Evolutionary conservation across 768 basidiomycete genomes (phyloP).

Genomic region (Mrakia blollopis): DNA sequence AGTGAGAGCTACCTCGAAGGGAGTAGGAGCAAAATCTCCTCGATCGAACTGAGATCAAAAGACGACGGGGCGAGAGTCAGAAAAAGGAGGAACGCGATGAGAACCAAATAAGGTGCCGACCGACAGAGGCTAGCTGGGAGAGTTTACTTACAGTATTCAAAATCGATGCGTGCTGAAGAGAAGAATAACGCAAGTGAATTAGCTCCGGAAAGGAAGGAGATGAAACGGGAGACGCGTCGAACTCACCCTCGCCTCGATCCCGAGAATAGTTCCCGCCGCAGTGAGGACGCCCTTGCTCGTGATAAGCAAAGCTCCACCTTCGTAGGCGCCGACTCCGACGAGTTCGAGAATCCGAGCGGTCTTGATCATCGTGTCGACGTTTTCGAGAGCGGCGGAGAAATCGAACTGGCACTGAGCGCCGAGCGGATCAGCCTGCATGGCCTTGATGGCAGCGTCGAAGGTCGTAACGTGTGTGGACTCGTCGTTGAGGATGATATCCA

Average conservation of each 20-base stretch:
- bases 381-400: conserved; percentile 30
- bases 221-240: no score
- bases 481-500: conserved; percentile 32
- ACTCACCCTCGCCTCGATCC: conserved; percentile 33
- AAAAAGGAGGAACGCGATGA: not conserved
- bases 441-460: conserved; percentile 31
- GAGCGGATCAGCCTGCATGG: conserved; percentile 23
- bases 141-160: conserved; percentile 21
- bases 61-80: not conserved
- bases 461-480: conserved; percentile 33
- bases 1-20: conserved; percentile 35
- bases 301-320: conserved; percentile 34
- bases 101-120: not conserved
- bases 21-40: conserved; percentile 15
- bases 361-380: conserved; percentile 32
- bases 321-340: conserved; percentile 37
- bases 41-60: conserved; percentile 28
- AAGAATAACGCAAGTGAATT: not conserved
- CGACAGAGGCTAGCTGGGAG: no score
- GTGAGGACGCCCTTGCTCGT: conserved; percentile 26
- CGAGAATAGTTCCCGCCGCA: conserved; percentile 31
- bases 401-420: conserved; percentile 34
- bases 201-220: not conserved
- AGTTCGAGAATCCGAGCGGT: conserved; percentile 36
- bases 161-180: not conserved